phyloP scores from a whole-genome alignment of 305 asterid species.

The Solanum chacoense region DNA sequence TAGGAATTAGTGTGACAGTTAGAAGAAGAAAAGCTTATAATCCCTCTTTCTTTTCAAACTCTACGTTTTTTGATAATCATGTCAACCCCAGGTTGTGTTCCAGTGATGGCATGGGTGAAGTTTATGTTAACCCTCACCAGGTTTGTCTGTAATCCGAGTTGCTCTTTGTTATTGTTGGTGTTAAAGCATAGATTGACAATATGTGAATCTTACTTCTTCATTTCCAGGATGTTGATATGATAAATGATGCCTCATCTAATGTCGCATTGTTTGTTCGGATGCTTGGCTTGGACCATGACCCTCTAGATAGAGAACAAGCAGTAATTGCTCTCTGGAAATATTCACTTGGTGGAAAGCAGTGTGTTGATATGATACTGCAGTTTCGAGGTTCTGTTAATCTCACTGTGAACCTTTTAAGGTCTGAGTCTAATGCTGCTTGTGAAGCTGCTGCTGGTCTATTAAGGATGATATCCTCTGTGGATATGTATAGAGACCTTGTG shows the following conservation, averaged over 20 bases:
- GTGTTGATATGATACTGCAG: slow-evolving; percentile 61
- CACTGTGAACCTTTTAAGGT: slow-evolving; percentile 60
- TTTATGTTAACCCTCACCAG: slow-evolving; percentile 22
- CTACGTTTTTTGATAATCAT: background rate
- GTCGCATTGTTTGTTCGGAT: slow-evolving; percentile 58
- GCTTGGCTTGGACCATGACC: slow-evolving; percentile 82
- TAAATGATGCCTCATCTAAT: slow-evolving; percentile 21
- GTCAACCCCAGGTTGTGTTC: slow-evolving; percentile 18
- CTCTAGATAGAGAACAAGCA: slow-evolving; percentile 73
- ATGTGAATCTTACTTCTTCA: background rate
- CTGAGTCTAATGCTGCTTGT: slow-evolving; percentile 57
- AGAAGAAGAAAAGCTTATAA: slow-evolving; percentile 1
- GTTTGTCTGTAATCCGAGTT: background rate
- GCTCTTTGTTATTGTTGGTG: background rate
- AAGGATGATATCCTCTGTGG: slow-evolving; percentile 49
- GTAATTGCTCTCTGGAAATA: slow-evolving; percentile 68
- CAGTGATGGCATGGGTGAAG: slow-evolving; percentile 33
- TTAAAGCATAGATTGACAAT: background rate
- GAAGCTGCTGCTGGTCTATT: slow-evolving; percentile 91
- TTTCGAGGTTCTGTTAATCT: slow-evolving; percentile 55
- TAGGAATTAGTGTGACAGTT: slow-evolving; percentile 12
- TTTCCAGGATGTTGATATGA: slow-evolving; percentile 44
- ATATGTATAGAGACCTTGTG: slow-evolving; percentile 51
- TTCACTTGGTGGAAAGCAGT: slow-evolving; percentile 70
- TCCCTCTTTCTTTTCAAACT: background rate